These are phyloP conservation scores for Lentinula novae-zelandiae DNA, from an alignment of 1,284 basidiomycete genomes.

Conservation along the genomic window DNA sequence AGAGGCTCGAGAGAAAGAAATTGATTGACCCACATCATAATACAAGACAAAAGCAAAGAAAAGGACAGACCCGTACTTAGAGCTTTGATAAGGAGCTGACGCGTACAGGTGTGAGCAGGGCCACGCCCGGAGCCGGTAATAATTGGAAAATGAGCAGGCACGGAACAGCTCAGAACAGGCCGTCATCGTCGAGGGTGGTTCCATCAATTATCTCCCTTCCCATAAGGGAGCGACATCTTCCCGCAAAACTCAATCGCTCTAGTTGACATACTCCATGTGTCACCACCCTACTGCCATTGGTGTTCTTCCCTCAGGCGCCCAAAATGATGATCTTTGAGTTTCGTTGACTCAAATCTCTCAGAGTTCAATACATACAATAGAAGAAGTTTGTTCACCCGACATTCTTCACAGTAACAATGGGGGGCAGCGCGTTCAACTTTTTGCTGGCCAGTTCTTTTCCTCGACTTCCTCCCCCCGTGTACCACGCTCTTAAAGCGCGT, in stretches of 20 bases:
- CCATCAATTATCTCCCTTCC: too few species aligned
- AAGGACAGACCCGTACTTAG: background rate
- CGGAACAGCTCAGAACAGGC: too few species aligned
- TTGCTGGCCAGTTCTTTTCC: constrained; percentile 48
- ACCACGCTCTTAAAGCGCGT: constrained; percentile 44
- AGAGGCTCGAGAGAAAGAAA: background rate
- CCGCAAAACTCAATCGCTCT: too few species aligned
- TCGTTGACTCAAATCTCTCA: background rate
- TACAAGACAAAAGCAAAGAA: background rate
- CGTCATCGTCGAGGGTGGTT: too few species aligned
- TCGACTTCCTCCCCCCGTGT: constrained; percentile 51
- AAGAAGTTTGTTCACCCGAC: background rate
- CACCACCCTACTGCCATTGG: too few species aligned
- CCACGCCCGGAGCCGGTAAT: background rate
- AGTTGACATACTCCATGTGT: too few species aligned
- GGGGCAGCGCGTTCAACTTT: constrained; percentile 61
- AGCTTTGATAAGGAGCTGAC: background rate
- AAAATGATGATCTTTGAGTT: too few species aligned
- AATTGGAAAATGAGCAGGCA: too few species aligned
- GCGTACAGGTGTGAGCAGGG: background rate
- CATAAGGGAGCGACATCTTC: too few species aligned
- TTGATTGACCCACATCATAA: background rate
- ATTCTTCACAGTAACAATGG: constrained; percentile 39
- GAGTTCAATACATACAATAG: background rate
- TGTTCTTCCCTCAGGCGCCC: too few species aligned